Base-by-base conservation (phyloP, 1,284 basidiomycete genomes). In the Tilletia caries region DNA sequence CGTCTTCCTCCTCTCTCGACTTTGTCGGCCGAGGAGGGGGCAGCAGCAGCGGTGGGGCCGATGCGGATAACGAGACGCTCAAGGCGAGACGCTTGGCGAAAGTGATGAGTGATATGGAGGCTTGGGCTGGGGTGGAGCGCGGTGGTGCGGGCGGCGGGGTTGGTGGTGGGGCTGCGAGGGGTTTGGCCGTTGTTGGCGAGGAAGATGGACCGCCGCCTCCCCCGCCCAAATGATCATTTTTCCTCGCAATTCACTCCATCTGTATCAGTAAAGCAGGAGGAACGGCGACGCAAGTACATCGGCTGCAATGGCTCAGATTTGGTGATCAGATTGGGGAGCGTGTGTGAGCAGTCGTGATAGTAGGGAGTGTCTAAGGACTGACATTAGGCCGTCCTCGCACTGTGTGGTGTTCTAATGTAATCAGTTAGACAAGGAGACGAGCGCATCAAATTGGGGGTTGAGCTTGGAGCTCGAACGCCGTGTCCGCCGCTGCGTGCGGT, bases 21-120 rank as follows among this genome's bases (percentile, higher is more conserved):
- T 23, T 37, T 27, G 60, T 37, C 29, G 6, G n/a, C 64, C n/a
- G n/a, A n/a, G n/a, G n/a, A n/a, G n/a, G n/a, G 37, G 37, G 37
- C 37, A 15, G 37, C 23, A 33, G 23, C 44, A 25, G 13, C 20
- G 33, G 33, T 6, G 20, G 32, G 50, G 64, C 29, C 20, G 64
- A 33, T 20, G 64, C 20, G 23, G 33, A 44, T 20, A 34, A n/a
- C 13, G 64, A 66, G 34, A 12, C 15, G 25, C 25, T 66, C 34
- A 66, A 66, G 34, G 20, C n/a, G 1, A n/a, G 34, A 33, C 12
- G 34, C 10, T 37, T 66, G 44, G 64, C 50, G 32, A 66, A 43
- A 29, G 12, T 66, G 25, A 66, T 66, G 64, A 41, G 29, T 44
- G 64, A 66, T 43, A 18, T 66, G 64, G 64, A 66, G 64, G 50